These are phyloP conservation scores for Podila verticillata DNA, from an alignment of 192 early-diverging fungal genomes.

Conservation along the genomic window DNA sequence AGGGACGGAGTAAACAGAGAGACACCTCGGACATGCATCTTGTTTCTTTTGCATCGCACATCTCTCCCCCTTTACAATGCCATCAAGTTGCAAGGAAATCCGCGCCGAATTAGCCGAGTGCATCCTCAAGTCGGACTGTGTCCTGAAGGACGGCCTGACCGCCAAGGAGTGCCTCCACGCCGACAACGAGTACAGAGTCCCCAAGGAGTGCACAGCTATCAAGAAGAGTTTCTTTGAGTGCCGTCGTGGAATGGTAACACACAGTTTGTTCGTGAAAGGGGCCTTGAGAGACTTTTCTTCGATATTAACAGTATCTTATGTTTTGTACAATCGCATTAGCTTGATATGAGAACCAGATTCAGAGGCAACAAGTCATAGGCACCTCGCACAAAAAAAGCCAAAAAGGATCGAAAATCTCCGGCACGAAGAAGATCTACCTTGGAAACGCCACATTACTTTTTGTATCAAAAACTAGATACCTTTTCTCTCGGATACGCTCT, in stretches of 20 bases:
- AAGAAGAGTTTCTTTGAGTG: conserved; percentile 67
- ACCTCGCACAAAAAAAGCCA: conserved; percentile 2
- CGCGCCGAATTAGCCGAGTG: conserved; percentile 64
- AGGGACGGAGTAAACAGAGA: too few species aligned
- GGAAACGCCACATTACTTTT: too few species aligned
- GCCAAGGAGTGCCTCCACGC: conserved; percentile 63
- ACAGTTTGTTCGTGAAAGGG: too few species aligned
- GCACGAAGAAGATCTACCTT: not conserved
- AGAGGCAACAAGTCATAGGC: conserved; percentile 60
- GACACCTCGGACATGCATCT: not conserved
- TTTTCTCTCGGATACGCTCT: too few species aligned
- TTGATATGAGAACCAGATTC: conserved; percentile 62
- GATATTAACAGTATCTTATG: not conserved
- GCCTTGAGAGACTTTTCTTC: not conserved
- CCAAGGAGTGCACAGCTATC: conserved; percentile 63
- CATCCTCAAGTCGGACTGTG: conserved; percentile 66
- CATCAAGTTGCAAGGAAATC: conserved; percentile 68
- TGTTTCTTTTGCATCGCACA: not conserved
- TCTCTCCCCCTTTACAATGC: conserved; percentile 42
- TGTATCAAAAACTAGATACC: too few species aligned
- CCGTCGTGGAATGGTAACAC: conserved; percentile 61
- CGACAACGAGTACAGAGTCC: conserved; percentile 60
- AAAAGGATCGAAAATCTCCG: not conserved
- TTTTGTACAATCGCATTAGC: conserved; percentile 20
- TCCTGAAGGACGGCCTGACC: conserved; percentile 54